Evolutionary conservation across 2,329 filamentous ascomycete genomes (phyloP), one percentile per base, ranked within the genome.

Genomic region (Didymella pomorum): DNA sequence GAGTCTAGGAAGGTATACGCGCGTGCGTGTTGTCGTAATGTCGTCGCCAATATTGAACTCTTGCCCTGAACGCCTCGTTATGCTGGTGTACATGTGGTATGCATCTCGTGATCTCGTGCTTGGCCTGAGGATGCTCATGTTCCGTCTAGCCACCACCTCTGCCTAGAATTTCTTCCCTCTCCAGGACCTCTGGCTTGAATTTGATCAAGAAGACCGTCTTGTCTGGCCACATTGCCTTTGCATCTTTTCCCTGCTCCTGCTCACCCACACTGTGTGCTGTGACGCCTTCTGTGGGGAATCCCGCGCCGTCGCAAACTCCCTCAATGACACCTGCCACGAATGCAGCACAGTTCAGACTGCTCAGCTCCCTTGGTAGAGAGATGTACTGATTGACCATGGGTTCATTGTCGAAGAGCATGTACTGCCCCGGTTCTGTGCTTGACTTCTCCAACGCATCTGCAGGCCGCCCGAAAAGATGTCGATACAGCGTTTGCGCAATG

Each of bases 371-470:
- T 16, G 95, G 95, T 52, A 98, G 90, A 70, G 88, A 92, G 73
- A 99, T 90, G 80, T 95, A 98, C 62, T 90, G 89, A 79, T 97
- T 98, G 37, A 98, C 94, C 49, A 98, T 84, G 21, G 95, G 95
- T 76, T 98, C 95, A 79, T 99, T 98, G 80, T 99, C 95, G 70
- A 93, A 92, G 70, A 99, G 95, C 94, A 99, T 98, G 83, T 98
- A 99, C 81, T 98, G 94, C 69, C 95, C 92, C 9, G 92, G 89
- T 51, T 93, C 94, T 52, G 89, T 86, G 9, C 91, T 89, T 58
- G 88, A 92, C 79, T 95, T 93, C 80, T 99, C 95, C 58, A 99
- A 87, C 18, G 92, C 90, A 79, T 98, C 94, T 26, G 95, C 95
- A 55, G 93, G 89, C 1, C 94, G 90, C 35, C 87, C 88, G 78